Base-by-base conservation (phyloP, 225 moss, liverwort and hornwort species). In the Antitrichia curtipendula region DNA sequence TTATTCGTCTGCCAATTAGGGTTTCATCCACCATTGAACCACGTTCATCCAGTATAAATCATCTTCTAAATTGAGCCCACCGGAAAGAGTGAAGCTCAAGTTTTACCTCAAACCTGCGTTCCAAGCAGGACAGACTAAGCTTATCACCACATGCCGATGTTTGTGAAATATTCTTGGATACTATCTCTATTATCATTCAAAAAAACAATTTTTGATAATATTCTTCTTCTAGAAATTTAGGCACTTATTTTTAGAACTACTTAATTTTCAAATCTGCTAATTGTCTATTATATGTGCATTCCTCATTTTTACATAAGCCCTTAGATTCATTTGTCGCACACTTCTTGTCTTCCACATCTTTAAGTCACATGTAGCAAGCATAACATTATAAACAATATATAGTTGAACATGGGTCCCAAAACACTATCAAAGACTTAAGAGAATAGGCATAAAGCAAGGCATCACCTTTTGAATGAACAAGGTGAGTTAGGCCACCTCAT, bases 401-500 rank as follows among this genome's bases (percentile, higher is more conserved):
- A 16, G 0, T 2, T 41, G 15, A 5, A 40, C 0, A 14, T 0
- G 0, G 0, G 40, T 3, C 2, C 5, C 5, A 24, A 14, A 41
- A 8, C 0, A 45, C 18, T 29, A 47, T 18, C 0, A 0, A 29
- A 73, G 1, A 18, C 0, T 0, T 29, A 18, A 29, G 1, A 29
- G 2, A 47, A 29, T 18, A 45, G 11, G 10, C 10, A 45, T 10
- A 29, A 10, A 72, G 6, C 6, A 27, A 72, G 6, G 10, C 10
- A 45, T 41, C 20, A 25, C 9, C 28, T 71, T 71, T 28, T 16
- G 17, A 45, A 45, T 72, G 29, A 45, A 3, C 1, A 45, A 71
- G 2, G 27, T 43, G 16, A 43, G 1, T 25, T 43, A 41, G 15
- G 22, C 4, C 23, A 38, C 38, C 2, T 23, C 38, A 22, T 65